Conservation (phyloP, 2,329 filamentous ascomycete genomes). For the Paramyrothecium sp. region DNA sequence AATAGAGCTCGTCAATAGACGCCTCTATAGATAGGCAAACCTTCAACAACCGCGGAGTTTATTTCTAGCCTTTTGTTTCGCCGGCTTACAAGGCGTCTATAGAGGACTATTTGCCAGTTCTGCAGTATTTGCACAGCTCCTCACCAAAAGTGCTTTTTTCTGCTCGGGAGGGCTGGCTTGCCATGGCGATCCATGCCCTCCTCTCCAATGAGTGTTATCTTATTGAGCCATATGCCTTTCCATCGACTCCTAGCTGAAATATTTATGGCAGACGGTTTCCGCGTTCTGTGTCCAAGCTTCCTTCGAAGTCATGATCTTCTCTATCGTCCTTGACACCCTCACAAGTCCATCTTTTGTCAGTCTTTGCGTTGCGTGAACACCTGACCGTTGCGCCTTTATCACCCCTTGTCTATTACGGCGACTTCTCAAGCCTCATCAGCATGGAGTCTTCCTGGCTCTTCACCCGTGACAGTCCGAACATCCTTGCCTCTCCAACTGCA, state of each 20-base stretch:
- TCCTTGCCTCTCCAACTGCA: slow-evolving; percentile 15
- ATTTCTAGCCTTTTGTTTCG: not conserved
- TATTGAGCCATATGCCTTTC: not conserved
- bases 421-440: not conserved
- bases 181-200: not conserved
- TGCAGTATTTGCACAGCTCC: not conserved
- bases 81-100: not conserved
- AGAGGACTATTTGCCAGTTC: not conserved
- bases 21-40: not conserved
- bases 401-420: not conserved
- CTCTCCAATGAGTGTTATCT: not conserved
- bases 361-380: not conserved
- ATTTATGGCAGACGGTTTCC: not conserved
- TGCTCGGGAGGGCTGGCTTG: not conserved
- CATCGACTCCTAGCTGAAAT: not conserved
- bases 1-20: slow-evolving; percentile 33
- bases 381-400: not conserved
- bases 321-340: not conserved
- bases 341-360: not conserved
- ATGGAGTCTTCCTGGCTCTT: slow-evolving; percentile 12
- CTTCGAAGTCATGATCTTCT: not conserved
- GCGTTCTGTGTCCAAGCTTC: not conserved
- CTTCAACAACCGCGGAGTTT: not conserved
- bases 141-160: not conserved
- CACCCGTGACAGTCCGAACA: slow-evolving; percentile 16